Percentiles rank a stretch among this genome's conserved stretches.
Conservation (phyloP, 2,329 filamentous ascomycete genomes). For the Microascus cirrosus region DNA sequence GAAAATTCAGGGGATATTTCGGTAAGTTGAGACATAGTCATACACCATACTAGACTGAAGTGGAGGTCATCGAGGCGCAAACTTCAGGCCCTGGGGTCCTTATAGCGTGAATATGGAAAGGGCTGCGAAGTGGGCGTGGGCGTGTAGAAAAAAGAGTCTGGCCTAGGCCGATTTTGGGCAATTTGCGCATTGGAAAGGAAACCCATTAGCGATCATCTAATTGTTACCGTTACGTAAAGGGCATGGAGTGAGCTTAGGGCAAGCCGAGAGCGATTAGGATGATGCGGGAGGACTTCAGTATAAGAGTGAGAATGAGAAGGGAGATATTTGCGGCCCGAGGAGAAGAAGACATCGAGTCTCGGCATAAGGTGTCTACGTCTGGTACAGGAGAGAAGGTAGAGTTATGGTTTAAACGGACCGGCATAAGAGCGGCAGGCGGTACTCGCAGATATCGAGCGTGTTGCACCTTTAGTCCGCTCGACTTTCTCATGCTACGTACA, state of each 20-base stretch:
- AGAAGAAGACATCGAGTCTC: not conserved
- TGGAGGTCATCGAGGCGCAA: not conserved
- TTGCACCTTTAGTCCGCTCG: not conserved
- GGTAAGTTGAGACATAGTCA: not conserved
- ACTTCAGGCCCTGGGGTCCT: not conserved
- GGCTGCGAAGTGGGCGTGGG: constrained; percentile 2
- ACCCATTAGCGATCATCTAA: constrained; percentile 1
- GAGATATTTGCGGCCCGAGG: not conserved
- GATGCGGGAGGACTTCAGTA: not conserved
- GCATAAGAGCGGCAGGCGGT: not conserved
- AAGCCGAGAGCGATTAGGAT: not conserved
- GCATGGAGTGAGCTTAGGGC: not conserved
- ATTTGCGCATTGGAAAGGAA: constrained; percentile 3
- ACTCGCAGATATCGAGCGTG: not conserved
- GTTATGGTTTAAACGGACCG: not conserved
- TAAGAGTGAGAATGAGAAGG: not conserved
- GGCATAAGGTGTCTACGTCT: not conserved
- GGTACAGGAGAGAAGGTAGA: not conserved
- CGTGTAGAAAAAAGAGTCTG: not conserved
- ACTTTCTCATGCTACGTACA: not conserved
- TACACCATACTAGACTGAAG: not conserved
- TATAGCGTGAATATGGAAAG: constrained; percentile 1
- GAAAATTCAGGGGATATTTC: not conserved
- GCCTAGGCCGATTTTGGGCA: not conserved
- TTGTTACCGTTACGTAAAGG: not conserved